Conservation (phyloP, 164 flowering plant species). For the Litsea cubeba region DNA sequence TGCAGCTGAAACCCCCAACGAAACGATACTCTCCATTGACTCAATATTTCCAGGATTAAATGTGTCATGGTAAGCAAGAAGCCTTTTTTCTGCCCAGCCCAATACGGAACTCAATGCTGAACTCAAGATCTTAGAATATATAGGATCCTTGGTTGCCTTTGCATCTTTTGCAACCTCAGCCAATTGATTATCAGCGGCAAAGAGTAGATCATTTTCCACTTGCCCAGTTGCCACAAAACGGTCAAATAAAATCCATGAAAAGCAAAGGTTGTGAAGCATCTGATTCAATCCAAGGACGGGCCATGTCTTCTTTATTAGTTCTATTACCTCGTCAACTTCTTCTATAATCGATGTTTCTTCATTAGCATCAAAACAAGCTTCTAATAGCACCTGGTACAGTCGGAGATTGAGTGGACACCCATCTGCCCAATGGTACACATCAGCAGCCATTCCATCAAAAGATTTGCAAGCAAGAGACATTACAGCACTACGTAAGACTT, state of each 20-base stretch:
- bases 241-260: constrained; percentile 72
- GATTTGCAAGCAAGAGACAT: constrained; percentile 73
- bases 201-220: constrained; percentile 62
- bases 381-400: constrained; percentile 66
- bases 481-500: constrained; percentile 47
- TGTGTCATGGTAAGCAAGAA: constrained; percentile 66
- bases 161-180: constrained; percentile 68
- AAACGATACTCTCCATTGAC: constrained; percentile 47
- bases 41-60: constrained; percentile 50
- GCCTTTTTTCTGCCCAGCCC: constrained; percentile 78
- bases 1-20: constrained; percentile 55
- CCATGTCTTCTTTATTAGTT: constrained; percentile 90
- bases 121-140: constrained; percentile 46
- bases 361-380: constrained; percentile 73
- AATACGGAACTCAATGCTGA: constrained; percentile 46
- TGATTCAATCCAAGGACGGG: constrained; percentile 64
- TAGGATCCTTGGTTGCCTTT: constrained; percentile 44
- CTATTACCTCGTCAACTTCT: constrained; percentile 81
- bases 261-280: constrained; percentile 79
- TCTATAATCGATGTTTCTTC: constrained; percentile 70
- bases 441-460: constrained; percentile 48
- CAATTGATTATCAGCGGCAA: constrained; percentile 61
- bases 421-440: constrained; percentile 89
- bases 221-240: constrained; percentile 66
- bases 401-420: constrained; percentile 74